These are phyloP conservation scores for Knoxia roxburghii DNA, from an alignment of 257 asterid genomes.

Conservation along the genomic window DNA sequence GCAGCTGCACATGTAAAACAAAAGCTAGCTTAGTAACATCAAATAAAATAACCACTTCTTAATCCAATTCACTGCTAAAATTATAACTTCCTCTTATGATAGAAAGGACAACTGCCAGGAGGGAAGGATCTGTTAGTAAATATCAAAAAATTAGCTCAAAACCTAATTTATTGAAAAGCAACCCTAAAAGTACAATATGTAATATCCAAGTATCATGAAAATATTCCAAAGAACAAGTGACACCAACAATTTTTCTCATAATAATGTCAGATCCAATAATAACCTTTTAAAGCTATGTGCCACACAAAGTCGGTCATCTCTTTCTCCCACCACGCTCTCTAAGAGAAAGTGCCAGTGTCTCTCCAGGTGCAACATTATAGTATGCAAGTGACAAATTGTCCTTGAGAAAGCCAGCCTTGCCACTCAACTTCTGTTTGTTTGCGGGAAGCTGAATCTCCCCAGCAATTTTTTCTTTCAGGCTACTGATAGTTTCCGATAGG, in stretches of 20 bases:
- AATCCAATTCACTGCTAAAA: conserved; percentile 8
- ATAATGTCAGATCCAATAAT: conserved; percentile 22
- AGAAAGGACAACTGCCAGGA: conserved; percentile 24
- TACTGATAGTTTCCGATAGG: conserved; percentile 70
- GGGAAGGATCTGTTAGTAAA: conserved; percentile 33
- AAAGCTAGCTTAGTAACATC: conserved; percentile 24
- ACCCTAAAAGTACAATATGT: conserved; percentile 28
- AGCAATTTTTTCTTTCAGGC: conserved; percentile 87
- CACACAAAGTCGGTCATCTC: conserved; percentile 51
- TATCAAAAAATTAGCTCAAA: conserved; percentile 32
- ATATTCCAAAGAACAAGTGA: conserved; percentile 14
- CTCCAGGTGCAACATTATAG: conserved; percentile 78
- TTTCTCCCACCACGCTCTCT: conserved; percentile 99
- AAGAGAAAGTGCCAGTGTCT: conserved; percentile 66
- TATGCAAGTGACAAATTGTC: conserved; percentile 87
- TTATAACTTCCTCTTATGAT: conserved; percentile 27
- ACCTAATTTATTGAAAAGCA: conserved; percentile 7
- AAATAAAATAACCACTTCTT: conserved; percentile 2
- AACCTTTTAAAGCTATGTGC: conserved; percentile 30
- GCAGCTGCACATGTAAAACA: conserved; percentile 33
- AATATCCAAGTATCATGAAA: conserved; percentile 24
- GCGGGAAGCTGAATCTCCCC: conserved; percentile 91
- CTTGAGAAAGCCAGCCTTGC: conserved; percentile 96
- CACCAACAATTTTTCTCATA: conserved; percentile 21
- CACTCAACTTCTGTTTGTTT: conserved; percentile 92